Conservation (phyloP, 306 rosid genomes). For the Abrus precatorius region DNA sequence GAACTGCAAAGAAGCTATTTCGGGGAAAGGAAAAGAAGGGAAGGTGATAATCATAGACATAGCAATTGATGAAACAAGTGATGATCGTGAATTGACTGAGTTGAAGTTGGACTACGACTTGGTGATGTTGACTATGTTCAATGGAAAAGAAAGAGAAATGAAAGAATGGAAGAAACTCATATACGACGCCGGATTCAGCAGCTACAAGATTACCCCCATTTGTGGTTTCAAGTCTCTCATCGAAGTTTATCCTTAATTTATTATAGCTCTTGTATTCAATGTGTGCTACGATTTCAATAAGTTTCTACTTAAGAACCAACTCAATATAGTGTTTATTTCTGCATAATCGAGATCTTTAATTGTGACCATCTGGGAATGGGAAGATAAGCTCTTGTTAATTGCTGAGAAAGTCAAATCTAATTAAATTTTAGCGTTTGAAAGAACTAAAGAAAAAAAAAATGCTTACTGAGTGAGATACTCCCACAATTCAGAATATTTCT, state of each 20-base stretch:
- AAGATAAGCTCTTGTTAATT: too few relatives aligned
- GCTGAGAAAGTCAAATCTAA: too few relatives aligned
- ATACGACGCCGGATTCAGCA: slow-evolving; percentile 60
- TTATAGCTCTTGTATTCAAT: background rate
- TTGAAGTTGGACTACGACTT: slow-evolving; percentile 58
- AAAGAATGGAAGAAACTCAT: slow-evolving; percentile 68
- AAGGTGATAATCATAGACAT: slow-evolving; percentile 67
- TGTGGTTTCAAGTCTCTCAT: slow-evolving; percentile 65
- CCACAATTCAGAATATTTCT: too few relatives aligned
- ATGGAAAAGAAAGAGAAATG: slow-evolving; percentile 54
- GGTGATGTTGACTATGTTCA: slow-evolving; percentile 54
- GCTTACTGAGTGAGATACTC: too few relatives aligned
- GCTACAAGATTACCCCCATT: slow-evolving; percentile 52
- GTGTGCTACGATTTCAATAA: background rate
- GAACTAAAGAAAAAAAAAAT: too few relatives aligned
- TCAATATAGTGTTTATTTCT: background rate
- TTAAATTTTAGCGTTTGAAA: too few relatives aligned
- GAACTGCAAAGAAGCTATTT: slow-evolving; percentile 63
- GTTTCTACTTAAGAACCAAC: background rate
- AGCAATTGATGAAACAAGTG: slow-evolving; percentile 50
- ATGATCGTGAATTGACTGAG: slow-evolving; percentile 46
- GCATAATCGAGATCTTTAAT: background rate
- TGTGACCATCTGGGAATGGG: too few relatives aligned
- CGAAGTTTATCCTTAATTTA: slow-evolving; percentile 61
- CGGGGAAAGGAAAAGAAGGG: slow-evolving; percentile 51